Evolutionary conservation across 2,329 filamentous ascomycete species (phyloP).

Genomic region (Aspergillus sergii): DNA sequence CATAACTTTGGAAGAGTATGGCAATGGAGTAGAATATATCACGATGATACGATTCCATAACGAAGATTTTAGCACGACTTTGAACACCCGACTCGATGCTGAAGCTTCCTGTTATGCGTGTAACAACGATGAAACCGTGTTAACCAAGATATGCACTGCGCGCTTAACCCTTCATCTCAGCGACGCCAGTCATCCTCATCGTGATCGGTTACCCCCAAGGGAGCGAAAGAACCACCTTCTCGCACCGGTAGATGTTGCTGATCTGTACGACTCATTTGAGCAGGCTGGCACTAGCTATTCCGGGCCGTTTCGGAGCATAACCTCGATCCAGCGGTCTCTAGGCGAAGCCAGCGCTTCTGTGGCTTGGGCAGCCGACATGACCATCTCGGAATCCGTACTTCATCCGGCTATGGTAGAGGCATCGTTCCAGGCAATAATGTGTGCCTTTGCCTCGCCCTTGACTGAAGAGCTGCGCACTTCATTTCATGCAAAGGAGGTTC

Average conservation of each 20-base stretch:
- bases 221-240: not conserved
- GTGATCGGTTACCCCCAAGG: not conserved
- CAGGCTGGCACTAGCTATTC: not conserved
- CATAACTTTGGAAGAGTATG: not conserved
- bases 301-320: not conserved
- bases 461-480: not conserved
- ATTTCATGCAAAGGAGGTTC: not conserved
- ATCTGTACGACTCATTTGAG: not conserved
- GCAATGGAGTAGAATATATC: not conserved
- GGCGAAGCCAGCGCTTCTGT: not conserved
- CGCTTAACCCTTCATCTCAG: not conserved
- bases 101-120: not conserved
- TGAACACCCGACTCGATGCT: not conserved
- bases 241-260: not conserved
- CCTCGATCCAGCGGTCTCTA: not conserved
- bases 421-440: not conserved
- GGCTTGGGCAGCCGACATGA: not conserved
- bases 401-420: conserved; percentile 4
- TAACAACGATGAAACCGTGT: not conserved
- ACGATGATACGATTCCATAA: not conserved
- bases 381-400: not conserved
- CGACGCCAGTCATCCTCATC: not conserved
- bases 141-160: not conserved
- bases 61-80: not conserved
- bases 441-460: not conserved